Evolutionary conservation across 169 alveolate genomes (phyloP), one percentile per base, ranked within the genome.

Genomic region (Plasmodium adleri): DNA sequence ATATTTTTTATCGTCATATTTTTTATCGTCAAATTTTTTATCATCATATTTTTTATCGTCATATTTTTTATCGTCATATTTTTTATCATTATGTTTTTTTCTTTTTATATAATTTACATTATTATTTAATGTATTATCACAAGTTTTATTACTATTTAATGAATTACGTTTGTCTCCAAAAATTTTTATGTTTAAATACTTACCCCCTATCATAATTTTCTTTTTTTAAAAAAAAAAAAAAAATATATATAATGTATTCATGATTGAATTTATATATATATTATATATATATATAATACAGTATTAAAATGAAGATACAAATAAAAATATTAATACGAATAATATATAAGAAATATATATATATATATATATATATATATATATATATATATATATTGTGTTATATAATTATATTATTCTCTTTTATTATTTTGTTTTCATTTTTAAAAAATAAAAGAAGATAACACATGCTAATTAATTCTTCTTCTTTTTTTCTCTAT

Each of bases 181-280:
- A 47, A 83, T 60, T 26, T 56, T 83, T 49, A 83, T 24, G 63
- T 83, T 83, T 26, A 83, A 49, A 22, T 83, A 83, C 49, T 83
- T 83, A 10, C 91, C 85, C 8, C 91, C 85, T 49, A 83, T 12
- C 91, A 83, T 83, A 28, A 10, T 83, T 74, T 59, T 22, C 17
- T 20, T 20, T 20, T 20, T 20, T 20, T 20, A 20, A 20, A 20
- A 20, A 20, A 20, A 20, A 20, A 20, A 20, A 20, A 20, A 20
- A 20, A 20, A 20, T 0, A 20, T 0, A 0, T 20, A 20, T 20
- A 20, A 26, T 28, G 20, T 66, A 22, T 12, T 7, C 13, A 60
- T 50, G 60, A 28, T 28, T 28, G 6, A 28, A 15, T 52, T 12
- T 15, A 3, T 52, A 15, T 52, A 52, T 15, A 52, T 52, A 52